Evolutionary conservation across 2,329 filamentous ascomycete species (phyloP).

Genomic region (Phialophora chinensis): DNA sequence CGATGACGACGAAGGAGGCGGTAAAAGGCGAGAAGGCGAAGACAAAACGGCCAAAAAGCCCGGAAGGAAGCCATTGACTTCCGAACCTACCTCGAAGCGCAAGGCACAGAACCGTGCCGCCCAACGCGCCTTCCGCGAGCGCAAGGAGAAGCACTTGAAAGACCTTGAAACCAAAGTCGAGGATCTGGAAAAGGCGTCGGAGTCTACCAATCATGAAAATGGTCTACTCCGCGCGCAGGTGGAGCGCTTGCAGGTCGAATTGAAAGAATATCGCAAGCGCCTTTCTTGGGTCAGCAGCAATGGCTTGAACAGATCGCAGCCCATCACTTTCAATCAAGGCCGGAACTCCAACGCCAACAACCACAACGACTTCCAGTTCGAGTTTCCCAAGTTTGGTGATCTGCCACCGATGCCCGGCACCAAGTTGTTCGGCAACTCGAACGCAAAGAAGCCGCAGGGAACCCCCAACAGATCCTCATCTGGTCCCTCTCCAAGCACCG

Average conservation of each 20-base stretch:
- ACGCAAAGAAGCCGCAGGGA: conserved; percentile 17
- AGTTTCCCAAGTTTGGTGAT: conserved; percentile 91
- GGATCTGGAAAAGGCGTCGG: conserved; percentile 77
- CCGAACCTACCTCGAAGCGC: conserved; percentile 81
- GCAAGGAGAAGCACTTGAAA: conserved; percentile 78
- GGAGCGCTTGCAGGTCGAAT: conserved; percentile 81
- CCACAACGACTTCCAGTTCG: conserved; percentile 88
- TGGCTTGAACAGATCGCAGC: conserved; percentile 54
- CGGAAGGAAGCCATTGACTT: conserved; percentile 91
- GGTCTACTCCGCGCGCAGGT: conserved; percentile 82
- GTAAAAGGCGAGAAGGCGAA: conserved; percentile 80
- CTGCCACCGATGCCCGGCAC: conserved; percentile 54
- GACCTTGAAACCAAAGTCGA: conserved; percentile 63
- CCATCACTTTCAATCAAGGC: conserved; percentile 45
- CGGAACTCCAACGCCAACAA: conserved; percentile 60
- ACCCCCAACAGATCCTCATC: conserved; percentile 19
- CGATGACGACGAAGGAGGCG: conserved; percentile 68
- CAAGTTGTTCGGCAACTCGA: conserved; percentile 28
- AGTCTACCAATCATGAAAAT: conserved; percentile 85
- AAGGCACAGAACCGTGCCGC: conserved; percentile 96
- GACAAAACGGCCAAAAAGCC: conserved; percentile 94
- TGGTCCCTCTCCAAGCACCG: conserved; percentile 19
- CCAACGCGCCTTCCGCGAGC: conserved; percentile 89
- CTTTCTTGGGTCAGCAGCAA: conserved; percentile 67
- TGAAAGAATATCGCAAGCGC: conserved; percentile 89